Conservation (phyloP, 179 eudicot species). For the Sideroxylon spinosum region DNA sequence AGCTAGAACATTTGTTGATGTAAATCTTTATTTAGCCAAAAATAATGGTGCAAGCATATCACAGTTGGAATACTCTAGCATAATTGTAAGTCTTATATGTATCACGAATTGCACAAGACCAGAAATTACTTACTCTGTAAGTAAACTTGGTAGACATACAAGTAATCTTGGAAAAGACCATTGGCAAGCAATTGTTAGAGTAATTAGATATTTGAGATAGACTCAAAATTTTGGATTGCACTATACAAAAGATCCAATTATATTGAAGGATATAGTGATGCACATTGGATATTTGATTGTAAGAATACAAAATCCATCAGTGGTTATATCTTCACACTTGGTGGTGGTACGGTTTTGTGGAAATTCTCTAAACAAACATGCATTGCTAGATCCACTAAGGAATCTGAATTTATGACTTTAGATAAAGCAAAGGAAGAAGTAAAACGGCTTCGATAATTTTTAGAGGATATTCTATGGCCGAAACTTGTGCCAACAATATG, state of each 20-base stretch:
- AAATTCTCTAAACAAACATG: background rate
- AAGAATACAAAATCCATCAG: conserved; percentile 19
- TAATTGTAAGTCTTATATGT: conserved; percentile 6
- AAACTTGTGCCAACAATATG: background rate
- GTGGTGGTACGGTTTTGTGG: background rate
- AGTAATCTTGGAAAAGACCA: conserved; percentile 5
- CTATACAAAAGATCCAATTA: conserved; percentile 8
- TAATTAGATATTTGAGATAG: conserved; percentile 12
- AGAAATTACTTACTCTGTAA: background rate
- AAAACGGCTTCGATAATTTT: background rate
- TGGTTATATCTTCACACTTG: conserved; percentile 20
- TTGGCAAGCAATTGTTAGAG: conserved; percentile 10
- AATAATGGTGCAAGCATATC: background rate
- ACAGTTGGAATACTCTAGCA: conserved; percentile 10
- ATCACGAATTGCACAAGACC: conserved; percentile 13
- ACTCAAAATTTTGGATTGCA: conserved; percentile 17
- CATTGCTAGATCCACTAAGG: background rate
- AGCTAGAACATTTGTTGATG: background rate
- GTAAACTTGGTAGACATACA: conserved; percentile 13
- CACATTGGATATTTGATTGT: conserved; percentile 25
- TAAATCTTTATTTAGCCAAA: background rate
- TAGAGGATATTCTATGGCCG: background rate
- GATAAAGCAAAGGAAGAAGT: background rate
- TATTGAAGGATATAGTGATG: conserved; percentile 23
- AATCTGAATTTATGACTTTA: background rate